phyloP scores from a whole-genome alignment of 2,329 filamentous ascomycete species.

The Cladosporium sphaerospermum region DNA sequence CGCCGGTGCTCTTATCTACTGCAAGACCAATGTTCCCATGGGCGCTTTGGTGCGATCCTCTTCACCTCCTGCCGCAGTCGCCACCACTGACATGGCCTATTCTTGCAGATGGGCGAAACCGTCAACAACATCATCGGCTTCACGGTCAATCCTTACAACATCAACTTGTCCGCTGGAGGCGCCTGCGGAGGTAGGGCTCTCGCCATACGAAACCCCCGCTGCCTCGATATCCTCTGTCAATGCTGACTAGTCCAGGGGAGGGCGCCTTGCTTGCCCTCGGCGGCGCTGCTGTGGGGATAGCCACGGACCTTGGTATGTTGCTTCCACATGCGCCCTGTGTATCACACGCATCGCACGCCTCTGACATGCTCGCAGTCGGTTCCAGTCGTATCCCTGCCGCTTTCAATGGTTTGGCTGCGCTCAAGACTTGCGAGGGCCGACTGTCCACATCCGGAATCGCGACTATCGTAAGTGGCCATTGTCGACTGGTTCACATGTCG shows the following conservation, averaged over 20 bases:
- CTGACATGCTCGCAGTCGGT: conserved; percentile 12
- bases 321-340: background rate
- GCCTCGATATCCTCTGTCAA: background rate
- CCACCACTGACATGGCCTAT: background rate
- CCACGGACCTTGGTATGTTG: conserved; percentile 15
- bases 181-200: conserved; percentile 15
- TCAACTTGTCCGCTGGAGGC: conserved; percentile 15
- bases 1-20: conserved; percentile 15
- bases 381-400: conserved; percentile 18
- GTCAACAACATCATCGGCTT: conserved; percentile 18
- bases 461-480: conserved; percentile 12
- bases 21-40: conserved; percentile 19
- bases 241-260: conserved; percentile 14
- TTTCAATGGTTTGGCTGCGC: conserved; percentile 16
- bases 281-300: conserved; percentile 18
- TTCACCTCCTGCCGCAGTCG: background rate
- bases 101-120: conserved; percentile 16
- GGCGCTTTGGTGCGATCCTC: conserved; percentile 12
- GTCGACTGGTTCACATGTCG: background rate
- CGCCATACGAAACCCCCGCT: background rate
- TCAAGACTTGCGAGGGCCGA: conserved; percentile 14
- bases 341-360: background rate
- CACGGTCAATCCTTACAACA: conserved; percentile 17
- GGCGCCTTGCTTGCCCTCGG: conserved; percentile 17
- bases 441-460: conserved; percentile 14